Evolutionary conservation across 2,329 filamentous ascomycete genomes (phyloP), one percentile per base, ranked within the genome.

Genomic region (Zymoseptoria passerinii): DNA sequence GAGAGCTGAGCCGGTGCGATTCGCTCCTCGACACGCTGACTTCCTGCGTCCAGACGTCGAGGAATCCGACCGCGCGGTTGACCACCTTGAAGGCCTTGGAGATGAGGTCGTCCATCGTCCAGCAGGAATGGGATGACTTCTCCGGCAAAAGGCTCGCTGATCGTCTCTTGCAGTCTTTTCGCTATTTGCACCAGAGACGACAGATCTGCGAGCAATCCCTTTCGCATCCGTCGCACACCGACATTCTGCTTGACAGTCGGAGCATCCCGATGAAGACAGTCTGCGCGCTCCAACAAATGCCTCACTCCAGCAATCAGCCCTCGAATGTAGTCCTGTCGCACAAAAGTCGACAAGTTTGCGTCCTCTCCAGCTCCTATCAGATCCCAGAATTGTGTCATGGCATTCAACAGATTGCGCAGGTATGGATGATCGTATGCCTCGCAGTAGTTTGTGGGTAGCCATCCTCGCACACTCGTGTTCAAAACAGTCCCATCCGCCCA

Each of bases 371-470:
- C 85, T 29, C 88, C 89, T 66, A 96, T 81, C 55, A 95, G 77
- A 71, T 96, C 92, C 92, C 92, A 96, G 61, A 97, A 91, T 70
- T 94, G 89, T 13, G 94, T 84, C 61, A 96, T 78, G 0, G 92
- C 90, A 67, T 90, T 91, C 40, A 99, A 79, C 20, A 99, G 80
- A 63, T 85, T 91, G 56, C 86, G 84, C 80, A 97, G 92, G 63
- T 91, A 86, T 20, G 90, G 84, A 51, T 92, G 90, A 65, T 96
- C 90, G 72, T 96, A 99, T 8, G 90, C 83, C 71, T 96, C 92
- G 77, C 94, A 99, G 73, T 97, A 99, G 74, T 99, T 99, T 8
- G 94, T 99, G 2, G 94, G 94, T 60, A 99, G 78, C 94, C 94
- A 99, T 62, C 94, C 94, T 66, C 94, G 83, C 54, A 88, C 88